Percentiles rank a stretch among this genome's conserved stretches.
Conservation (phyloP, 345 rosid genomes). For the Streptanthus diversifolius region DNA sequence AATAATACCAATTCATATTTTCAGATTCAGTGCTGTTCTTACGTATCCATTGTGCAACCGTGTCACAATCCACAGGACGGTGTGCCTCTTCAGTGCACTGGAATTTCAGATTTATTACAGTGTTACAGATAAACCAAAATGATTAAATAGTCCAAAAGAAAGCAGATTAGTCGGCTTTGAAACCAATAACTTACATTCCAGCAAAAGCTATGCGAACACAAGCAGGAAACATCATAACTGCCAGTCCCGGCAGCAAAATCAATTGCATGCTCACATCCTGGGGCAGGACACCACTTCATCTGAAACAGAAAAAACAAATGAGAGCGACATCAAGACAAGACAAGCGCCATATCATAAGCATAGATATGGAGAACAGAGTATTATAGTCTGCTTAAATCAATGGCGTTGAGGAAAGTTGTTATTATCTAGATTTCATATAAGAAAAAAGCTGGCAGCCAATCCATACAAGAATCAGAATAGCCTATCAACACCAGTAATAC, state of each 20-base stretch:
- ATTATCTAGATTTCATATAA: not conserved
- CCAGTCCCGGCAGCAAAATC: conserved; percentile 28
- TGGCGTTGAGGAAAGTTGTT: not conserved
- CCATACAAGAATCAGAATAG: not conserved
- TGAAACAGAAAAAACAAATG: conserved; percentile 19
- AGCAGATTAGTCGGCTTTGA: not conserved
- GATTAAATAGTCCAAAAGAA: not conserved
- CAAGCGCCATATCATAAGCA: not conserved
- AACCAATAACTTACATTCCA: conserved; percentile 37
- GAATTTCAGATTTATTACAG: conserved; percentile 10
- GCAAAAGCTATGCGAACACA: conserved; percentile 35
- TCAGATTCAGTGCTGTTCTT: conserved; percentile 37
- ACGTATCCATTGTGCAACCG: conserved; percentile 32
- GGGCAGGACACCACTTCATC: conserved; percentile 99
- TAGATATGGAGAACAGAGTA: not conserved
- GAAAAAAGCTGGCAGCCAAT: not conserved
- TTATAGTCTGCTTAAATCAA: conserved; percentile 4
- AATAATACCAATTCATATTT: conserved; percentile 35
- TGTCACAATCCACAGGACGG: conserved; percentile 36
- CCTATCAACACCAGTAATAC: not conserved
- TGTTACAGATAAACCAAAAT: not conserved
- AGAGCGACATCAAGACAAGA: not conserved
- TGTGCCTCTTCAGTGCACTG: conserved; percentile 40
- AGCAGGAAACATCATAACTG: conserved; percentile 34
- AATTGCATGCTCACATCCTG: conserved; percentile 85